These are phyloP conservation scores for Malus hybrid DNA, from an alignment of 331 rosid genomes.

Conservation along the genomic window DNA sequence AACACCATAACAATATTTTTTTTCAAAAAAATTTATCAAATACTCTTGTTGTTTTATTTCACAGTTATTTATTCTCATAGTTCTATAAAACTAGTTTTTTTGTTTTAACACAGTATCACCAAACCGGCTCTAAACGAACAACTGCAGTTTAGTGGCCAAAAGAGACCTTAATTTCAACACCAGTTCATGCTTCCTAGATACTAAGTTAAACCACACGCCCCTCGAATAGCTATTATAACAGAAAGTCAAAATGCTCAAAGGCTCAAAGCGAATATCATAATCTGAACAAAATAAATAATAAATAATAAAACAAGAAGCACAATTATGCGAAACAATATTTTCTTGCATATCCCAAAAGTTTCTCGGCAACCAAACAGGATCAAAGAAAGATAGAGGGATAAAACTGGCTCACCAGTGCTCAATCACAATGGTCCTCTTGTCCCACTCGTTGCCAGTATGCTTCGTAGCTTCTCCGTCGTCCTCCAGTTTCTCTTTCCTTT, in stretches of 20 bases:
- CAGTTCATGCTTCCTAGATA: neutral
- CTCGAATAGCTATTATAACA: neutral
- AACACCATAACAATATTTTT: too few species aligned
- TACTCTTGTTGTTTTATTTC: too few species aligned
- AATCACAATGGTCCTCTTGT: constrained; percentile 31
- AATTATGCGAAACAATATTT: neutral
- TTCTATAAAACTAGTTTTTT: fast-evolving
- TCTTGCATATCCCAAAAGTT: neutral
- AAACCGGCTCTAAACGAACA: too few species aligned
- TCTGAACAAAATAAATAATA: neutral
- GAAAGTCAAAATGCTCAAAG: neutral
- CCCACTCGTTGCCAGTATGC: neutral
- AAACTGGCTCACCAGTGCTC: constrained; percentile 41
- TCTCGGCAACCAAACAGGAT: neutral
- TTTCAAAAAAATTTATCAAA: too few species aligned
- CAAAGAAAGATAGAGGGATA: neutral
- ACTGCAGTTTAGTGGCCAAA: neutral
- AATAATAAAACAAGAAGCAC: neutral
- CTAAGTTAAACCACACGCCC: neutral
- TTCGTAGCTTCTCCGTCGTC: neutral
- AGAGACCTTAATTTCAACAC: neutral
- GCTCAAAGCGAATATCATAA: neutral
- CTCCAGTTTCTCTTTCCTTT: neutral
- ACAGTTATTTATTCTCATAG: fast-evolving
- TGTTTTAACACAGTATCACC: too few species aligned